These are phyloP conservation scores for Pholiota adiposa DNA, from an alignment of 1,284 basidiomycete genomes.

Conservation along the genomic window DNA sequence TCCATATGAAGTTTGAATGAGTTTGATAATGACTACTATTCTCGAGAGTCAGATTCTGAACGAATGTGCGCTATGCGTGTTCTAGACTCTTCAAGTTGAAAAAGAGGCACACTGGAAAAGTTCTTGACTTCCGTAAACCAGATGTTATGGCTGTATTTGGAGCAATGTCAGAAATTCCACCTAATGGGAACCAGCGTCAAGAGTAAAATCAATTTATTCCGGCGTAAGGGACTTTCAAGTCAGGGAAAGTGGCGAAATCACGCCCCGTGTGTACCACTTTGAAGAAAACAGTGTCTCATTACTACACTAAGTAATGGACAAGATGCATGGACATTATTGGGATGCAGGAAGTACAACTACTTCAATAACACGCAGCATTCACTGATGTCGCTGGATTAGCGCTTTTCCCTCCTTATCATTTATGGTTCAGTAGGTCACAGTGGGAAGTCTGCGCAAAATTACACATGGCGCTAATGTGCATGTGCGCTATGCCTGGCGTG, in stretches of 20 bases:
- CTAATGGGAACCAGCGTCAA: not conserved
- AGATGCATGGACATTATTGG: too few species aligned
- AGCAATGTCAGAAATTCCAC: not conserved
- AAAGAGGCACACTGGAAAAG: too few species aligned
- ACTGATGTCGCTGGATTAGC: too few species aligned
- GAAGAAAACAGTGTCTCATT: slow-evolving; percentile 1
- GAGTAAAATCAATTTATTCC: not conserved
- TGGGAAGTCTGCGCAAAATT: too few species aligned
- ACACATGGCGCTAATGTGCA: too few species aligned
- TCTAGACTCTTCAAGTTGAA: not conserved
- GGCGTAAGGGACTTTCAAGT: not conserved
- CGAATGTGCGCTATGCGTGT: too few species aligned
- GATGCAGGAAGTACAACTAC: too few species aligned
- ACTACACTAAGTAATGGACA: slow-evolving; percentile 7
- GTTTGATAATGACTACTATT: too few species aligned
- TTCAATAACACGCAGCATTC: too few species aligned
- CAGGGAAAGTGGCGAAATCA: not conserved
- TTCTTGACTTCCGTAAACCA: not conserved
- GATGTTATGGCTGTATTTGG: not conserved
- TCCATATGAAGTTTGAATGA: not conserved
- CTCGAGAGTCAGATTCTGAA: not conserved
- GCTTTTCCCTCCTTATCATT: too few species aligned
- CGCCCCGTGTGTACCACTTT: not conserved
- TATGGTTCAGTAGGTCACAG: too few species aligned
- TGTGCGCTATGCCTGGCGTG: slow-evolving; percentile 9